Percentiles rank a stretch among this genome's conserved stretches.
Evolutionary conservation across 108 stramenopile genomes (phyloP).

Genomic region (Nannochloropsis oceanica): DNA sequence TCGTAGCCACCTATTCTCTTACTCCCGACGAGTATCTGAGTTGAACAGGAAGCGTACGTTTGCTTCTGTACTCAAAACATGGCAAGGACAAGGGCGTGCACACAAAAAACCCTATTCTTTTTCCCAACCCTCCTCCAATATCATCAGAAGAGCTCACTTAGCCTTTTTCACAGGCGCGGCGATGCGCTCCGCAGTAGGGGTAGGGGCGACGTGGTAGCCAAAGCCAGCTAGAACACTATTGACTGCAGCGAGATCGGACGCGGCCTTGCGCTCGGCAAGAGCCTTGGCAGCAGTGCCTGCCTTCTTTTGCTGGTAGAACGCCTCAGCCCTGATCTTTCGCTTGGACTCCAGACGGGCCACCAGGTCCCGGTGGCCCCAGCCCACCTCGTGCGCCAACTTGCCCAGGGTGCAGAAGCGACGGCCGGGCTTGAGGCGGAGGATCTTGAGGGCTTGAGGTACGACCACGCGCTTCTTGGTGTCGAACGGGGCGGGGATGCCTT

Average conservation of each 20-base stretch:
- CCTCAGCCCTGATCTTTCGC: conserved; percentile 79
- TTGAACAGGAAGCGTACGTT: no score
- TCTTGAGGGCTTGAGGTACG: conserved; percentile 88
- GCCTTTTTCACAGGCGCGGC: no score
- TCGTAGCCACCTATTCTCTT: no score
- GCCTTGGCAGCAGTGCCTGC: conserved; percentile 39
- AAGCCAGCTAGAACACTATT: not conserved
- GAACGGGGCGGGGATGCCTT: conserved; percentile 95
- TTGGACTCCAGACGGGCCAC: conserved; percentile 71
- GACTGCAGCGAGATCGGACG: not conserved
- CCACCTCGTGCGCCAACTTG: conserved; percentile 71
- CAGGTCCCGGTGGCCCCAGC: conserved; percentile 95
- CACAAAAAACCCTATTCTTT: no score
- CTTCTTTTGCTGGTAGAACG: conserved; percentile 90
- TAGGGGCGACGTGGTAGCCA: not conserved
- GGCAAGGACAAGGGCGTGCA: no score
- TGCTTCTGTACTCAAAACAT: no score
- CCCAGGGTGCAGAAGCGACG: conserved; percentile 86
- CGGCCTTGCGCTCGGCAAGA: conserved; percentile 12
- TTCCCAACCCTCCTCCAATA: no score
- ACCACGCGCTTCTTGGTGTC: conserved; percentile 98
- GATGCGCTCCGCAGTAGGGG: not conserved
- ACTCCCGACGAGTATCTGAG: no score
- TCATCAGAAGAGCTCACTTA: no score
- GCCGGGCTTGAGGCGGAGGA: conserved; percentile 71